phyloP scores from a whole-genome alignment of 1,139 yeast species.

The Magnusiomyces starmeri region DNA sequence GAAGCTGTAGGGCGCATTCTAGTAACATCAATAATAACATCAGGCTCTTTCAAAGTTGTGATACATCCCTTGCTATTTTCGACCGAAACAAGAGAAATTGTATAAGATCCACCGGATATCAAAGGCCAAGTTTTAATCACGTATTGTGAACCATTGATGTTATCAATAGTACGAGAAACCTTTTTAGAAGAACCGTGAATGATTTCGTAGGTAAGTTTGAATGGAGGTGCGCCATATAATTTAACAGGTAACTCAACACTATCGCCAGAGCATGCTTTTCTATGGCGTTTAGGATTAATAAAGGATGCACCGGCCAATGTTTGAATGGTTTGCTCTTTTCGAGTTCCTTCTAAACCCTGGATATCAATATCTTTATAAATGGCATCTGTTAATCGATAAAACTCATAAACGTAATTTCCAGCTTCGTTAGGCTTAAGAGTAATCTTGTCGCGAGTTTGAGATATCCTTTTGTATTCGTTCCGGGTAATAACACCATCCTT shows the following conservation, averaged over 20 bases:
- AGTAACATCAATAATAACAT: slow-evolving; percentile 55
- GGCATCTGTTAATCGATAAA: slow-evolving; percentile 39
- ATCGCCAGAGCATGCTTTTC: slow-evolving; percentile 42
- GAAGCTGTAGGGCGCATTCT: slow-evolving; percentile 56
- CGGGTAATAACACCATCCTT: slow-evolving; percentile 26
- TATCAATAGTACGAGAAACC: slow-evolving; percentile 38
- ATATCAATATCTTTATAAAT: slow-evolving; percentile 32
- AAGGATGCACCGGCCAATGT: slow-evolving; percentile 37
- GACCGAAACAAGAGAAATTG: slow-evolving; percentile 54
- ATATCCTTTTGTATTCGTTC: slow-evolving; percentile 17
- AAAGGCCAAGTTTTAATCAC: slow-evolving; percentile 49
- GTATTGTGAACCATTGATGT: slow-evolving; percentile 38
- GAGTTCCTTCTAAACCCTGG: slow-evolving; percentile 8
- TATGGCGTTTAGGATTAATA: slow-evolving; percentile 21
- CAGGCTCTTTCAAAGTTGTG: slow-evolving; percentile 55
- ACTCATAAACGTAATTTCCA: slow-evolving; percentile 71
- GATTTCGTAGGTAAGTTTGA: slow-evolving; percentile 61
- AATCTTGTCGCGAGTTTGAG: slow-evolving; percentile 44
- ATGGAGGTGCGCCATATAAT: slow-evolving; percentile 76
- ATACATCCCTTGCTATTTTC: slow-evolving; percentile 70
- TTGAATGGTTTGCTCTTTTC: slow-evolving; percentile 31
- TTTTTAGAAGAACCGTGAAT: slow-evolving; percentile 44
- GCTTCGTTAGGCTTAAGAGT: slow-evolving; percentile 71
- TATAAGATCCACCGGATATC: slow-evolving; percentile 61
- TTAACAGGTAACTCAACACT: slow-evolving; percentile 45